These are phyloP conservation scores for Phytophthora lateralis DNA, from an alignment of 352 stramenopile species.

Conservation along the genomic window DNA sequence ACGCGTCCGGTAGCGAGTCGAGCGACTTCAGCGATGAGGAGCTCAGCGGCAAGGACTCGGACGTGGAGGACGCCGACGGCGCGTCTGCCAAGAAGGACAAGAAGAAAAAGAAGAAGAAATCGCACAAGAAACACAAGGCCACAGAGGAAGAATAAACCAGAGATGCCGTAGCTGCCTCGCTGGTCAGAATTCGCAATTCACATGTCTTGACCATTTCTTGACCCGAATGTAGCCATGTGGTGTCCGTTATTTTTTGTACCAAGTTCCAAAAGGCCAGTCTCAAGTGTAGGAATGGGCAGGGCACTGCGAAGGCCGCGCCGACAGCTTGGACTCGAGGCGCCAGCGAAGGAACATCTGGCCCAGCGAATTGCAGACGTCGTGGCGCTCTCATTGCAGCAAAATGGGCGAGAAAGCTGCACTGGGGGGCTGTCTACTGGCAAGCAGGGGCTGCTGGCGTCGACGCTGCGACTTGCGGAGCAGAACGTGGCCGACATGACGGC, in stretches of 20 bases:
- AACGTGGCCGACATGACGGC: slow-evolving; percentile 36
- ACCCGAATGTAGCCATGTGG: slow-evolving; percentile 24
- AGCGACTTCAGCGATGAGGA: slow-evolving; percentile 89
- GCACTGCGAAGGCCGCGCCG: slow-evolving; percentile 10
- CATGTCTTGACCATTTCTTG: slow-evolving; percentile 1
- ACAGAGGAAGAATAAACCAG: slow-evolving; percentile 32
- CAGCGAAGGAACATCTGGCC: slow-evolving; percentile 19
- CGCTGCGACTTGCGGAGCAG: slow-evolving; percentile 30
- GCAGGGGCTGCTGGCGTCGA: slow-evolving; percentile 28
- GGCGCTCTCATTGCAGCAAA: slow-evolving; percentile 33
- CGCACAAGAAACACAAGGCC: slow-evolving; percentile 63
- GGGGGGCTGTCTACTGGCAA: neutral
- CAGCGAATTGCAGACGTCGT: slow-evolving; percentile 32
- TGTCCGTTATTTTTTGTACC: slow-evolving; percentile 3
- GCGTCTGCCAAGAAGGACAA: slow-evolving; percentile 56
- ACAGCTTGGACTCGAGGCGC: slow-evolving; percentile 26
- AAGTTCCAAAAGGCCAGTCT: slow-evolving; percentile 19
- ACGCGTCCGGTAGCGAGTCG: slow-evolving; percentile 57
- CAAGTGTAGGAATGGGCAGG: neutral
- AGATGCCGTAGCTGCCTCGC: neutral
- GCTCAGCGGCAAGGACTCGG: slow-evolving; percentile 78
- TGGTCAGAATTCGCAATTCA: neutral
- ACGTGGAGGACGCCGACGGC: slow-evolving; percentile 61
- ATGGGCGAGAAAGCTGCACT: neutral
- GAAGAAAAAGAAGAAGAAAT: slow-evolving; percentile 75